phyloP scores from a whole-genome alignment of 345 rosid genomes.

The Pistacia vera region DNA sequence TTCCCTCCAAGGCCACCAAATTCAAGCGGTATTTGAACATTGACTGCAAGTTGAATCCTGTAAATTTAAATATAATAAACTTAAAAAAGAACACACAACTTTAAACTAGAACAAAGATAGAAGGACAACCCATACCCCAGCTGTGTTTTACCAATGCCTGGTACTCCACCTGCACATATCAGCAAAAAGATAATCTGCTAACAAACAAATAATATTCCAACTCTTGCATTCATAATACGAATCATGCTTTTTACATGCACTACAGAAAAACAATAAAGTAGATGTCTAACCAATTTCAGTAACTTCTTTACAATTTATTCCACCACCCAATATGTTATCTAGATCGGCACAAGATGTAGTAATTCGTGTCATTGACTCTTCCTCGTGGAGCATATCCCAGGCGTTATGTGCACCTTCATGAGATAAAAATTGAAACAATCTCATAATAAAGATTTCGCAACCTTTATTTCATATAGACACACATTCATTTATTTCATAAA shows the following conservation, averaged over 20 bases:
- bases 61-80: constrained; percentile 22
- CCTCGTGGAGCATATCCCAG: constrained; percentile 91
- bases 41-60: constrained; percentile 94
- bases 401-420: constrained; percentile 78
- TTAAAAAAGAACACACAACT: background rate
- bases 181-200: background rate
- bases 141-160: constrained; percentile 97
- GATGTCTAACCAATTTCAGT: constrained; percentile 77
- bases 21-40: constrained; percentile 84
- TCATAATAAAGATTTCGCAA: background rate
- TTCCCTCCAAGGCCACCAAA: constrained; percentile 92
- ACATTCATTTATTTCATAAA: background rate
- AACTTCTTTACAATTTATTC: constrained; percentile 85
- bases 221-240: constrained; percentile 2
- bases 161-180: constrained; percentile 64
- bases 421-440: constrained; percentile 1
- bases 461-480: background rate
- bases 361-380: constrained; percentile 57
- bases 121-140: constrained; percentile 59
- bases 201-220: constrained; percentile 3
- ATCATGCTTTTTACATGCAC: background rate
- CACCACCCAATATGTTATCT: constrained; percentile 85
- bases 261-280: background rate
- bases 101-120: constrained; percentile 12
- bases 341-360: constrained; percentile 85